Conservation (phyloP, 202 grass and related monocot species). For the Setaria viridis region DNA sequence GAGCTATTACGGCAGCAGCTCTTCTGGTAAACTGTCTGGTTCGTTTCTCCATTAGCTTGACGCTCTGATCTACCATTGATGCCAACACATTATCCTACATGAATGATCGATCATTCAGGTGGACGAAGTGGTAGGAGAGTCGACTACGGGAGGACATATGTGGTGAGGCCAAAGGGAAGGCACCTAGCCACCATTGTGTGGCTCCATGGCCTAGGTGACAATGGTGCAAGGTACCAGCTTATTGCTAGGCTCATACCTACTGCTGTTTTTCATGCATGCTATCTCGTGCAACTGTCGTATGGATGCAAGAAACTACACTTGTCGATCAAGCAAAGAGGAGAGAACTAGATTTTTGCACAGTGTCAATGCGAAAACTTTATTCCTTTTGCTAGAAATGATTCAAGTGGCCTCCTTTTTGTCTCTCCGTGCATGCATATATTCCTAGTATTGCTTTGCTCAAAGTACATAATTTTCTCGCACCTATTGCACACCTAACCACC, state of each 20-base stretch:
- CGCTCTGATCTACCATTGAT: conserved; percentile 18
- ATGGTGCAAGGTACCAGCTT: conserved; percentile 75
- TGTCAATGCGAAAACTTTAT: conserved; percentile 48
- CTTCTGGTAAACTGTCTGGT: conserved; percentile 75
- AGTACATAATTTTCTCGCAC: conserved; percentile 46
- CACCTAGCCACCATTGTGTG: conserved; percentile 93
- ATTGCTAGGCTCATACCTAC: conserved; percentile 4
- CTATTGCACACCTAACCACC: conserved; percentile 47
- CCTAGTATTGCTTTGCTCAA: conserved; percentile 77
- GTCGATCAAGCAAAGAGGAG: conserved; percentile 22
- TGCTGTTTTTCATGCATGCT: conserved; percentile 22
- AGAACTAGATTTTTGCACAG: conserved; percentile 19
- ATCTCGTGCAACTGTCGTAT: conserved; percentile 6
- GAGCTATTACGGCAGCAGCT: conserved; percentile 86
- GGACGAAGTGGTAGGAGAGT: conserved; percentile 49
- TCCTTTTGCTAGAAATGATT: conserved; percentile 57
- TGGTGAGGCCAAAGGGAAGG: conserved; percentile 89
- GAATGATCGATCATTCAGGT: conserved; percentile 54
- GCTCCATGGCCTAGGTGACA: conserved; percentile 97
- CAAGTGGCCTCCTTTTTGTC: conserved; percentile 48
- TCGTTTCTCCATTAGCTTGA: conserved; percentile 31
- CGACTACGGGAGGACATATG: conserved; percentile 87
- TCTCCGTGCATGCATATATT: conserved; percentile 68
- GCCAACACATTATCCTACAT: not conserved
- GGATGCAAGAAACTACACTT: conserved; percentile 30